Evolutionary conservation across 2,329 filamentous ascomycete genomes (phyloP).

Genomic region (Xylogone sp.): DNA sequence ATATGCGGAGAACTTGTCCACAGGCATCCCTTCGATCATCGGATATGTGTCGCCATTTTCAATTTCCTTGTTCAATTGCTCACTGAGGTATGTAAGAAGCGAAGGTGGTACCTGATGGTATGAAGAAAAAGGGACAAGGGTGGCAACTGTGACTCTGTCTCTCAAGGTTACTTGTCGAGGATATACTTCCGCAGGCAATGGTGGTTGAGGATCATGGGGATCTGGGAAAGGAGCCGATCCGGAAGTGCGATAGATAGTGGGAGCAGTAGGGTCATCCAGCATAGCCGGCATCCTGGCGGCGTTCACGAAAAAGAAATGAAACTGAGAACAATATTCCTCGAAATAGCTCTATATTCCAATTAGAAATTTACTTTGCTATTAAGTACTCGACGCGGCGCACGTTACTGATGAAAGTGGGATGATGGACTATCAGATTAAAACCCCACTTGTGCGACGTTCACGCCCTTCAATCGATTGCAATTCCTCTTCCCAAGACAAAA

Average conservation of each 20-base stretch:
- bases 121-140: slow-evolving; percentile 64
- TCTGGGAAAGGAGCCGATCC: slow-evolving; percentile 48
- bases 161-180: slow-evolving; percentile 62
- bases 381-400: background rate
- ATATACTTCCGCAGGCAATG: slow-evolving; percentile 38
- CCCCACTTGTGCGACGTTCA: background rate
- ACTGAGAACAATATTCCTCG: background rate
- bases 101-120: slow-evolving; percentile 56
- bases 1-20: slow-evolving; percentile 61
- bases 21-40: slow-evolving; percentile 59
- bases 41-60: slow-evolving; percentile 71
- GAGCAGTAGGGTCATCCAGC: slow-evolving; percentile 55
- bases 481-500: background rate
- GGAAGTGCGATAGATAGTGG: slow-evolving; percentile 51
- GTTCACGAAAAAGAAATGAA: background rate
- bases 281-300: slow-evolving; percentile 52
- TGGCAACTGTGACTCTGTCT: slow-evolving; percentile 64
- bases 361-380: background rate
- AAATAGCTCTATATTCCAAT: background rate
- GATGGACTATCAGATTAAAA: background rate
- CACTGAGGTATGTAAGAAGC: slow-evolving; percentile 59
- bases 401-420: background rate
- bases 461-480: background rate
- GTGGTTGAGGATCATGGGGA: slow-evolving; percentile 45
- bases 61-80: slow-evolving; percentile 68